Evolutionary conservation across 495 filamentous ascomycete species (phyloP), one percentile per base, ranked within the genome.

Genomic region (Penicillium dipodomyicola): DNA sequence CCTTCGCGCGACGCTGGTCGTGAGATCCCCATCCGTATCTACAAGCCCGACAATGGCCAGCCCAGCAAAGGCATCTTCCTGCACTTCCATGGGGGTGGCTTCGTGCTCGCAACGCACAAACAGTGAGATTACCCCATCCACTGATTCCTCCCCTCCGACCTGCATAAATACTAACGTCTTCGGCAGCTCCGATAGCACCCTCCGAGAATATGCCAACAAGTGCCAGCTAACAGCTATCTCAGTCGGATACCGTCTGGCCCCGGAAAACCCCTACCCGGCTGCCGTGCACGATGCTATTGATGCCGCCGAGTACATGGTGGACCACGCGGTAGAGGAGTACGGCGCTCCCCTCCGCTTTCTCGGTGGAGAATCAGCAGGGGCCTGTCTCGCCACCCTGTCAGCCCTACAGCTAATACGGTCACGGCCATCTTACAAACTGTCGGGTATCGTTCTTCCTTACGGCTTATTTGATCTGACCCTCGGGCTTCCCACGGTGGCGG

Each of bases 191-290:
- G 40, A 42, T 42, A 57, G 58, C 45, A 41, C 4, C 20, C 51
- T 62, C 9, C 60, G 42, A n/a, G 25, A 25, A 35, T 58, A 55
- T 45, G 81, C 80, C 51, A 70, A 82, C 56, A 60, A 57, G 19
- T 64, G 59, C 25, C 60, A 75, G 27, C 52, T 80, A 27, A 70
- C 73, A 9, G 75, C 81, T 32, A 58, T 86, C 11, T 80, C 78
- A 6, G 72, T 84, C 19, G 84, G 81, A 15, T 86, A 86, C 67
- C 71, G 84, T 44, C 73, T 80, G n/a, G 82, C 84, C 7, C 84
- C 84, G 0, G 81, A 85, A 52, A 42, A 85, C 59, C 79, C 80
- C 0, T 84, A 72, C 57, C 84, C 84, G 1, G 72, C 71, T 15
- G 74, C 68, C 0, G 59, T 71, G 5, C 68, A 85, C 46, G 84